Conservation (phyloP, 345 rosid species). For the Sonneratia alba region DNA sequence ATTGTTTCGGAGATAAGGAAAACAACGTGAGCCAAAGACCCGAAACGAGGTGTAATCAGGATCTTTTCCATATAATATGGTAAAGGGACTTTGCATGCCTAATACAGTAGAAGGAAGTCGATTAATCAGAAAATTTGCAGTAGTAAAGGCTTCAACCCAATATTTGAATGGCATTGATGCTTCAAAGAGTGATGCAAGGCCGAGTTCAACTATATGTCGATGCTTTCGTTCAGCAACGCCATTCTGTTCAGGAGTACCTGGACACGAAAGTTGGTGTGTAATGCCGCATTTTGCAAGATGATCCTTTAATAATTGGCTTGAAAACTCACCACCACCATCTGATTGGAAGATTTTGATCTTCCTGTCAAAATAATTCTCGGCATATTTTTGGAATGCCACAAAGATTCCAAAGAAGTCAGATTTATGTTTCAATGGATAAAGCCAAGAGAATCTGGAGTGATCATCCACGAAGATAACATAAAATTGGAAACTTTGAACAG, state of each 20-base stretch:
- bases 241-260: background rate
- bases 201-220: background rate
- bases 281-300: background rate
- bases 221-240: background rate
- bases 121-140: background rate
- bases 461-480: no score
- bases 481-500: no score
- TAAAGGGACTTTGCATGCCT: no score
- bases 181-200: no score
- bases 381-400: background rate
- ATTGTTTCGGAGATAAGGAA: background rate
- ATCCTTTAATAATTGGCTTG: background rate
- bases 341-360: background rate
- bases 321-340: background rate
- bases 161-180: no score
- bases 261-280: background rate
- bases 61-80: no score
- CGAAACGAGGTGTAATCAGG: no score
- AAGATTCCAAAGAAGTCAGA: slow-evolving; percentile 3
- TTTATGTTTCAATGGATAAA: background rate
- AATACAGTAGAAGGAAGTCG: background rate
- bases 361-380: background rate
- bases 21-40: background rate
- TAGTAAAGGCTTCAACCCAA: background rate
- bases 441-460: no score